phyloP scores from a whole-genome alignment of 208 protist genomes.

The Trypanosoma mega region DNA sequence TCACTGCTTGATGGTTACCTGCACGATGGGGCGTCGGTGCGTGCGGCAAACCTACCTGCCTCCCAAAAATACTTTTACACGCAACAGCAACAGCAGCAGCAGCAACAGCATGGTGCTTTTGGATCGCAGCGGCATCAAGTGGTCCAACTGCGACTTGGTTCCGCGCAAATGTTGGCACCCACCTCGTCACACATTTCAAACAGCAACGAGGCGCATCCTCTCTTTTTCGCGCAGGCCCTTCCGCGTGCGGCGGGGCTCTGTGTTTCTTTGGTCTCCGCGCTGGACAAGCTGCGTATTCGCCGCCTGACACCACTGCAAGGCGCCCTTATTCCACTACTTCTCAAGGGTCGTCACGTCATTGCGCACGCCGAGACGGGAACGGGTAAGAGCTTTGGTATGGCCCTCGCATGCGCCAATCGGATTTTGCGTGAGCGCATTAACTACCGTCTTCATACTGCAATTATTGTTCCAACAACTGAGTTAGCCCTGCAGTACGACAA shows the following conservation, averaged over 20 bases:
- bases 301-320: conserved; percentile 85
- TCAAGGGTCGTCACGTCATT: conserved; percentile 89
- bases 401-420: conserved; percentile 80
- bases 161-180: conserved; percentile 75
- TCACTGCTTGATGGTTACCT: conserved; percentile 59
- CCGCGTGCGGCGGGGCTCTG: conserved; percentile 72
- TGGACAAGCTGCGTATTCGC: conserved; percentile 68
- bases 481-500: conserved; percentile 89
- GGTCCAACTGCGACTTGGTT: conserved; percentile 72
- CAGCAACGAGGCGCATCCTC: conserved; percentile 79
- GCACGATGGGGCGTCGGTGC: conserved; percentile 31
- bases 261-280: conserved; percentile 59
- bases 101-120: conserved; percentile 5
- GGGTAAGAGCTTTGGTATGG: conserved; percentile 90
- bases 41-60: conserved; percentile 65
- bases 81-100: conserved; percentile 12
- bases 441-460: conserved; percentile 87
- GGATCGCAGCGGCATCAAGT: conserved; percentile 51
- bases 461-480: conserved; percentile 86
- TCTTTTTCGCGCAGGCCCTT: conserved; percentile 77
- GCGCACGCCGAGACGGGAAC: conserved; percentile 88
- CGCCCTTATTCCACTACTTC: conserved; percentile 78
- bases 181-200: conserved; percentile 65
- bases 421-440: conserved; percentile 81
- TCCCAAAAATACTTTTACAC: conserved; percentile 84